Percentiles rank a stretch among this genome's conserved stretches.
These are phyloP conservation scores for Penicillium waksmanii DNA, from an alignment of 495 filamentous ascomycete genomes.

Conservation along the genomic window DNA sequence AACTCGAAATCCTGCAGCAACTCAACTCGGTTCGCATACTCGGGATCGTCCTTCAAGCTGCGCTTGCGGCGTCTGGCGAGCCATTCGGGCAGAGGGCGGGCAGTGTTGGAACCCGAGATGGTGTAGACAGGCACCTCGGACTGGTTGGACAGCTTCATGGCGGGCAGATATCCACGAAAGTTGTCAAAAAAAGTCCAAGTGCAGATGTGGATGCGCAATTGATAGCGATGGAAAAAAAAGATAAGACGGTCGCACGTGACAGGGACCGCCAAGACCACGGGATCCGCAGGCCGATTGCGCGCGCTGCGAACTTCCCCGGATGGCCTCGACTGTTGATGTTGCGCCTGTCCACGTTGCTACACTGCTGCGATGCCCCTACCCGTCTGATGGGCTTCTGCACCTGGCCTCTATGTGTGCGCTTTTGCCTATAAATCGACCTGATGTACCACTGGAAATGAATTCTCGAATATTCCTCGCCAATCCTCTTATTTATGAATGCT, in stretches of 20 bases:
- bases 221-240: slow-evolving; percentile 21
- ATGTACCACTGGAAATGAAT: slow-evolving; percentile 43
- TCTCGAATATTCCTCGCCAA: slow-evolving; percentile 27
- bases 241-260: slow-evolving; percentile 41
- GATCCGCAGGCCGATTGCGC: slow-evolving; percentile 1
- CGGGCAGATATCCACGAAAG: slow-evolving; percentile 20
- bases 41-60: slow-evolving; percentile 89
- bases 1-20: slow-evolving; percentile 98
- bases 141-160: slow-evolving; percentile 87
- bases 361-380: slow-evolving; percentile 26
- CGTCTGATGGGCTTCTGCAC: slow-evolving; percentile 27
- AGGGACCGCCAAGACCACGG: neutral
- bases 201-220: slow-evolving; percentile 54
- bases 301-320: slow-evolving; percentile 33
- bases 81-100: slow-evolving; percentile 93
- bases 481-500: slow-evolving; percentile 35
- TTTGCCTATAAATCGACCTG: slow-evolving; percentile 13
- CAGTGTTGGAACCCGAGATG: slow-evolving; percentile 88
- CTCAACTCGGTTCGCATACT: slow-evolving; percentile 92
- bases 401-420: slow-evolving; percentile 12
- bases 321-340: slow-evolving; percentile 18
- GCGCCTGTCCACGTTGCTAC: slow-evolving; percentile 9
- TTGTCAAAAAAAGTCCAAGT: slow-evolving; percentile 33
- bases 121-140: slow-evolving; percentile 94
- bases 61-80: slow-evolving; percentile 88